Evolutionary conservation across 805 yeast genomes (phyloP).

Genomic region (Danielia reshetovae): DNA sequence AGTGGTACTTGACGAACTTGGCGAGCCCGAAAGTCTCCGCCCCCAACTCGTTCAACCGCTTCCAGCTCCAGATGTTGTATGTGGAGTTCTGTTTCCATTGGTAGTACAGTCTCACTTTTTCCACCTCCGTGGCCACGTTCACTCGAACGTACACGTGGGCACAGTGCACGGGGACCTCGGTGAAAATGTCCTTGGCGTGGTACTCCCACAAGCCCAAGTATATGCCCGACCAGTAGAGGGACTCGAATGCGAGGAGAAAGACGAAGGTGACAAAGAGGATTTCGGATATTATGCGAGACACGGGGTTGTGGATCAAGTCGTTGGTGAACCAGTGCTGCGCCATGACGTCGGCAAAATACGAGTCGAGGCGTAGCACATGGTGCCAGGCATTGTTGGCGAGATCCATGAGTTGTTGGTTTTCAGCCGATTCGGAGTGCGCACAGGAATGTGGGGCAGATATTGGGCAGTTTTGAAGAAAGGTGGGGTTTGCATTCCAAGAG

Average conservation of each 20-base stretch:
- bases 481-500: too few relatives aligned
- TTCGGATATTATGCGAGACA: constrained; percentile 14
- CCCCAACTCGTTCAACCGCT: constrained; percentile 16
- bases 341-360: constrained; percentile 8
- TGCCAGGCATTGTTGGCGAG: not conserved
- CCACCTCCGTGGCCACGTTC: constrained; percentile 29
- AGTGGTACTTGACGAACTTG: constrained; percentile 48
- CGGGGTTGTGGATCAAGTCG: constrained; percentile 15
- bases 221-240: constrained; percentile 41
- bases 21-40: constrained; percentile 13
- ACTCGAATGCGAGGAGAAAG: constrained; percentile 32
- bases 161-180: constrained; percentile 74
- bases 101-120: constrained; percentile 26
- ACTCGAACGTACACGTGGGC: constrained; percentile 64
- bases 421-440: constrained; percentile 1
- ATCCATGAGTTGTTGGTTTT: too few relatives aligned
- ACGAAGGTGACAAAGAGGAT: constrained; percentile 12
- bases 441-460: too few relatives aligned
- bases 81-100: constrained; percentile 22
- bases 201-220: constrained; percentile 43
- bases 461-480: too few relatives aligned
- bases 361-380: constrained; percentile 5
- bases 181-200: constrained; percentile 57
- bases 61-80: constrained; percentile 20
- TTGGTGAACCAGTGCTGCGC: constrained; percentile 9